Evolutionary conservation across 2,329 filamentous ascomycete genomes (phyloP).

Genomic region (Magnaporthiopsis rhizophila): DNA sequence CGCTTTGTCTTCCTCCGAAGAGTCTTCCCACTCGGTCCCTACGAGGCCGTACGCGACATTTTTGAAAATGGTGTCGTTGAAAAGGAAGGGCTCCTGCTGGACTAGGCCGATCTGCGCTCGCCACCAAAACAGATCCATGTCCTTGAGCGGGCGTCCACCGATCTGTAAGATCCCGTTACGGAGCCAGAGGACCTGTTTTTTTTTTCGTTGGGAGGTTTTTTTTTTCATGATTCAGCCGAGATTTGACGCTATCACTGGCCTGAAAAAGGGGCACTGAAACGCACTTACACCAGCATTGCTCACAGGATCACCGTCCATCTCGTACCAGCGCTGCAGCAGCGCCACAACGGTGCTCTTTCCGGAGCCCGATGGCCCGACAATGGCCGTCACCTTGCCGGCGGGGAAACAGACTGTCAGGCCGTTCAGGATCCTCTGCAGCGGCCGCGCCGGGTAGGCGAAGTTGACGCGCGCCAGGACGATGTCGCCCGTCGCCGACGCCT

Average conservation of each 20-base stretch:
- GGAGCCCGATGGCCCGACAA: constrained; percentile 74
- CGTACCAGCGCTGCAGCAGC: constrained; percentile 65
- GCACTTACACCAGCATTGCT: constrained; percentile 14
- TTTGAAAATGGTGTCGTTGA: constrained; percentile 39
- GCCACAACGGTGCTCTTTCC: constrained; percentile 76
- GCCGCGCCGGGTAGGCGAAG: constrained; percentile 56
- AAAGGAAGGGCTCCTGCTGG: constrained; percentile 33
- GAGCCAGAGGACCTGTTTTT: constrained; percentile 14
- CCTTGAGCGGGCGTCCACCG: constrained; percentile 18
- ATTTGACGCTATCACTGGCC: background rate
- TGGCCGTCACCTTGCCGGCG: constrained; percentile 67
- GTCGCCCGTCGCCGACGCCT: constrained; percentile 38
- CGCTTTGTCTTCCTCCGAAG: constrained; percentile 32
- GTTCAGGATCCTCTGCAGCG: constrained; percentile 38
- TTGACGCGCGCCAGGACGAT: constrained; percentile 54
- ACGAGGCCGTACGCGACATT: constrained; percentile 47
- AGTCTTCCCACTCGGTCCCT: constrained; percentile 30
- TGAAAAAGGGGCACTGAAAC: background rate
- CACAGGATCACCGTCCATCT: constrained; percentile 37
- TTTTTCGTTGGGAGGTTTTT: too few relatives aligned
- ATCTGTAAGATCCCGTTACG: constrained; percentile 18
- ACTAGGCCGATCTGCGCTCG: constrained; percentile 36
- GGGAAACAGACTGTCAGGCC: constrained; percentile 41
- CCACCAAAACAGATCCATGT: constrained; percentile 57
- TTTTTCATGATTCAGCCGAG: background rate